A percentile compares a stretch with the other conserved stretches of the same genome.
Conservation (phyloP, 768 basidiomycete species). For the Bullera alba region DNA sequence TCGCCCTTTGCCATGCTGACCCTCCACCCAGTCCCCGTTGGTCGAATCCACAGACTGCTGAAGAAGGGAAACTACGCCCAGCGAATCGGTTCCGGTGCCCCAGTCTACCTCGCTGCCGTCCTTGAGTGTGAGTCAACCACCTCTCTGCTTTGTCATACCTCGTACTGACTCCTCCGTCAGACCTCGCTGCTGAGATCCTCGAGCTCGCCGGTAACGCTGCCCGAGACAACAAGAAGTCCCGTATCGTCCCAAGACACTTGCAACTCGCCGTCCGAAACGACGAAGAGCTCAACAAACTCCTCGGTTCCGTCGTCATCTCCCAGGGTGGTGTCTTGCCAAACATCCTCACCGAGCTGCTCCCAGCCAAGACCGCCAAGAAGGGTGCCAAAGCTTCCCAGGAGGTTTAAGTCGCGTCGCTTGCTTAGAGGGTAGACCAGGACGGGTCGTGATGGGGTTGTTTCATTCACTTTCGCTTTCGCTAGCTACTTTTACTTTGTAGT, state of each 20-base stretch:
- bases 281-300: conserved; percentile 73
- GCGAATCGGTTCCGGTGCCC: conserved; percentile 82
- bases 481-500: conserved; percentile 18
- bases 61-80: conserved; percentile 77
- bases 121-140: conserved; percentile 55
- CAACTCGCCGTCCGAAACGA: conserved; percentile 89
- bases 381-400: conserved; percentile 43
- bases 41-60: conserved; percentile 83
- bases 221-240: conserved; percentile 78
- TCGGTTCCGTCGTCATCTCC: conserved; percentile 79
- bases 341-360: conserved; percentile 62
- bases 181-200: conserved; percentile 86
- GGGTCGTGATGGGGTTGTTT: conserved; percentile 1
- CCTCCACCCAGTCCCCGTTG: conserved; percentile 59
- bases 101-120: conserved; percentile 84
- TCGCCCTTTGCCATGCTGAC: not conserved
- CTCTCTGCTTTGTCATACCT: not conserved
- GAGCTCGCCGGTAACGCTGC: conserved; percentile 77
- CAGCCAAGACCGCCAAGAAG: conserved; percentile 52
- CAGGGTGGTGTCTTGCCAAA: conserved; percentile 74
- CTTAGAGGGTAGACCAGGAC: not conserved
- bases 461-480: conserved; percentile 27
- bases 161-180: conserved; percentile 40
- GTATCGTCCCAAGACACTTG: conserved; percentile 87
- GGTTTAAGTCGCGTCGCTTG: conserved; percentile 29